Evolutionary conservation across 331 rosid species (phyloP).

Genomic region (Malus hybrid): DNA sequence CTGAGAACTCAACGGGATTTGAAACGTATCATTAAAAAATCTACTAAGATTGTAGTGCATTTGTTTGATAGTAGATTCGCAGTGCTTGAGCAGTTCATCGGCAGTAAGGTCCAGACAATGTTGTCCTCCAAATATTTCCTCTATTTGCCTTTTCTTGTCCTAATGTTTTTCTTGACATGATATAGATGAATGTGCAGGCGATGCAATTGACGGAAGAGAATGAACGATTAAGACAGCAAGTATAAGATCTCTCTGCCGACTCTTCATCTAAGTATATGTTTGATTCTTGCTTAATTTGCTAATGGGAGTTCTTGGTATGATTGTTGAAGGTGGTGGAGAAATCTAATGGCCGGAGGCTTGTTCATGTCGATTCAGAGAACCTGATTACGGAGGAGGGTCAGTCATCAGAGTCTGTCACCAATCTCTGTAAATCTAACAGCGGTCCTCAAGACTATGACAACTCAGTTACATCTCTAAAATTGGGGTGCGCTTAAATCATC

Average conservation of each 20-base stretch:
- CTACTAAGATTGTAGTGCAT: no score
- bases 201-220: slow-evolving; percentile 63
- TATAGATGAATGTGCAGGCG: slow-evolving; percentile 39
- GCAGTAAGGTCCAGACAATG: not conserved
- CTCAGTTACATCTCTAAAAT: slow-evolving; percentile 74
- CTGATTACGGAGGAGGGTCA: slow-evolving; percentile 63
- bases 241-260: slow-evolving; percentile 11
- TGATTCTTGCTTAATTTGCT: not conserved
- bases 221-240: slow-evolving; percentile 52
- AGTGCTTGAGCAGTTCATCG: not conserved
- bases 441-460: slow-evolving; percentile 67
- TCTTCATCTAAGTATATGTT: not conserved
- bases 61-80: not conserved
- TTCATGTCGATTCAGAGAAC: slow-evolving; percentile 27
- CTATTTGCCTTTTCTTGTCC: not conserved
- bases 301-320: slow-evolving; percentile 4
- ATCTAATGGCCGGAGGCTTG: slow-evolving; percentile 11
- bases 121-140: not conserved
- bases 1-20: no score
- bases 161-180: not conserved
- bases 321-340: slow-evolving; percentile 36
- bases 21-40: no score
- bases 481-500: slow-evolving; percentile 49
- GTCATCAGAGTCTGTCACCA: slow-evolving; percentile 76
- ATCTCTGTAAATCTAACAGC: slow-evolving; percentile 44